Evolutionary conservation across 2,329 filamentous ascomycete species (phyloP).

Genomic region (Teratosphaeria nubilosa): DNA sequence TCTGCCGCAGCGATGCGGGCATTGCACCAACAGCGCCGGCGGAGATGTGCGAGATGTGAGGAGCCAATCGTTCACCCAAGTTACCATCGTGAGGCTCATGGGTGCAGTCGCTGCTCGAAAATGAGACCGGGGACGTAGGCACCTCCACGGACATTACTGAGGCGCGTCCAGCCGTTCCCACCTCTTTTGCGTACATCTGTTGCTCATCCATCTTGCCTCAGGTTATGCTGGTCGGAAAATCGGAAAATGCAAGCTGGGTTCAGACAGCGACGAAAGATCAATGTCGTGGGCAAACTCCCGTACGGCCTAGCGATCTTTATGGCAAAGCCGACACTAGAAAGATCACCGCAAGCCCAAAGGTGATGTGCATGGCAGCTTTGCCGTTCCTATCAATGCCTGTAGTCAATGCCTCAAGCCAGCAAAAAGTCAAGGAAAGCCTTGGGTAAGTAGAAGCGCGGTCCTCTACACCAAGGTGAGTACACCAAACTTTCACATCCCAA

Average conservation of each 20-base stretch:
- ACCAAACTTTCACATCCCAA: neutral
- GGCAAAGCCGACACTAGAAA: neutral
- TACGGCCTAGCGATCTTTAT: neutral
- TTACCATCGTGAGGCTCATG: conserved; percentile 11
- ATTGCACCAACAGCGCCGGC: conserved; percentile 22
- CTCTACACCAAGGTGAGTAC: too few species aligned
- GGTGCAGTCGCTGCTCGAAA: conserved; percentile 6
- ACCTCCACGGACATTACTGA: conserved; percentile 17
- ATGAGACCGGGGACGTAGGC: conserved; percentile 13
- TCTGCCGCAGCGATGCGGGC: conserved; percentile 11
- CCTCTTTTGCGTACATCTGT: neutral
- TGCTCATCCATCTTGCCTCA: neutral
- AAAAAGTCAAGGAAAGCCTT: neutral
- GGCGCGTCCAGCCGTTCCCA: neutral
- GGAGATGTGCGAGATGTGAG: conserved; percentile 19
- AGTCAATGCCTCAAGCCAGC: neutral
- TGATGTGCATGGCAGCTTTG: neutral
- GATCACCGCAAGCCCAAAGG: neutral
- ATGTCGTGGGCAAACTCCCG: neutral
- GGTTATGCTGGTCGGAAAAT: neutral
- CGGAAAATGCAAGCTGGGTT: too few species aligned
- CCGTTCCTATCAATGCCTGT: neutral
- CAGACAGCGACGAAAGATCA: neutral
- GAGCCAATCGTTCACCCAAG: conserved; percentile 12
- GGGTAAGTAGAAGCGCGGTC: neutral